Base-by-base conservation (phyloP, 1,284 basidiomycete species). In the Moesziomyces aphidis region DNA sequence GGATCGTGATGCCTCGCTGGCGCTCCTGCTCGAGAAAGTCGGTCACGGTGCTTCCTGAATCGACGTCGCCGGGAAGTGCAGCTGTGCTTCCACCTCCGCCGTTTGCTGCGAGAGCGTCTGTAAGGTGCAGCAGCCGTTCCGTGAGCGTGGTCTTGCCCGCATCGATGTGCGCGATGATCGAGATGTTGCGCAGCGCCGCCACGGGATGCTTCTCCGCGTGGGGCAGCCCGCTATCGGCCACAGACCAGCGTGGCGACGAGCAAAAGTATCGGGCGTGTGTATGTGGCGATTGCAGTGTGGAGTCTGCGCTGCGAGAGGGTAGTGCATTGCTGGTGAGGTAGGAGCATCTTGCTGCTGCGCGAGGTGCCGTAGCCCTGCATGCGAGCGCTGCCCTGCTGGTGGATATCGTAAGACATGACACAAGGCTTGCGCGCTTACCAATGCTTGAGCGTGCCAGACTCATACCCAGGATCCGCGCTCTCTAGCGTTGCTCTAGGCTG, bases 111-210 rank as follows among this genome's bases (percentile, higher is more conserved):
- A 93, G 87, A 79, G 92, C 93, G 3, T 89, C 88, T 4, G 93
- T 92, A 58, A 89, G 89, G 60, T 91, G 88, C 19, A 95, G 87
- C 26, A 95, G 91, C 11, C 93, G 93, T 86, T 95, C 93, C 0
- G 93, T 95, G 42, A 95, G 85, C 3, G 93, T 95, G 0, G 93
- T 95, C 86, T 95, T 95, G 50, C 93, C 93, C 5, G 93, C 94
- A 85, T 95, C 93, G 45, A 68, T 71, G 55, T 69, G 75, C 21
- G 71, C 54, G 46, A 77, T 66, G 56, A 81, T 73, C 26, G 76
- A 81, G 58, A 76, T 69, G 58, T 73, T 78, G 50, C 82, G 79
- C 1, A 81, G 54, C 1, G 50, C 43, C 34, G 62, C 34, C 34
- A 66, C 62, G 1, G 66, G 62, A 26, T 70, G 66, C 26, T 45